phyloP scores from a whole-genome alignment of 2,329 filamentous ascomycete species.

The Elsinoe perseae region DNA sequence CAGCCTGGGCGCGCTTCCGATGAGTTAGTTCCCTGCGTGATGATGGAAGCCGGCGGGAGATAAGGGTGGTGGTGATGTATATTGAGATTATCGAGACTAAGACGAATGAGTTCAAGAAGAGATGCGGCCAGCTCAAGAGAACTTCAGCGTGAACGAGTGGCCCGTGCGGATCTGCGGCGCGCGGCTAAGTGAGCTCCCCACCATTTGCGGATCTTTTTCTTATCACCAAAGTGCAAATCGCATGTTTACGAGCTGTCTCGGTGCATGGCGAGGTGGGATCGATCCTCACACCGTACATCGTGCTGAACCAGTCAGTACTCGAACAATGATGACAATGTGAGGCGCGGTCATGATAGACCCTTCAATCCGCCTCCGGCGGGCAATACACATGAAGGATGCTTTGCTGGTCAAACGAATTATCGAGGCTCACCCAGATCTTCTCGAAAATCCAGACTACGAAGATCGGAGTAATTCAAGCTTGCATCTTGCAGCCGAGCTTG shows the following conservation, averaged over 20 bases:
- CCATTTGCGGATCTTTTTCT: neutral
- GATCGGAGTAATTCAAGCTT: conserved; percentile 75
- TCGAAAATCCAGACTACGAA: conserved; percentile 72
- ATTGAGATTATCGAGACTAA: conserved; percentile 18
- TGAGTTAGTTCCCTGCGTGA: too few species aligned
- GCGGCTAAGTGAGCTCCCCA: neutral
- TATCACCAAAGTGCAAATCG: neutral
- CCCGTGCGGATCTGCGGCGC: conserved; percentile 11
- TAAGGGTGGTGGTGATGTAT: neutral
- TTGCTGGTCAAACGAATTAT: conserved; percentile 70
- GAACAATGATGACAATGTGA: neutral
- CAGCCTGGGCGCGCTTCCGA: too few species aligned
- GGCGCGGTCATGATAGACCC: conserved; percentile 59
- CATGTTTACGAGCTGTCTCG: too few species aligned
- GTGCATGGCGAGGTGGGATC: neutral
- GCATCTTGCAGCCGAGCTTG: conserved; percentile 69
- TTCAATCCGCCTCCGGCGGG: conserved; percentile 68
- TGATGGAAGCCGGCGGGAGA: too few species aligned
- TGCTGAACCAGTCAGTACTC: neutral
- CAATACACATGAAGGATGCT: conserved; percentile 67
- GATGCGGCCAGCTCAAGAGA: conserved; percentile 24
- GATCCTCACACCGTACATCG: neutral
- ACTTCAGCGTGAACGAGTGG: conserved; percentile 2
- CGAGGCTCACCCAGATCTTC: conserved; percentile 58
- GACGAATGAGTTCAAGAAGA: conserved; percentile 36